These are phyloP conservation scores for Camellia japonica DNA, from an alignment of 148 eudicot species.

Conservation along the genomic window DNA sequence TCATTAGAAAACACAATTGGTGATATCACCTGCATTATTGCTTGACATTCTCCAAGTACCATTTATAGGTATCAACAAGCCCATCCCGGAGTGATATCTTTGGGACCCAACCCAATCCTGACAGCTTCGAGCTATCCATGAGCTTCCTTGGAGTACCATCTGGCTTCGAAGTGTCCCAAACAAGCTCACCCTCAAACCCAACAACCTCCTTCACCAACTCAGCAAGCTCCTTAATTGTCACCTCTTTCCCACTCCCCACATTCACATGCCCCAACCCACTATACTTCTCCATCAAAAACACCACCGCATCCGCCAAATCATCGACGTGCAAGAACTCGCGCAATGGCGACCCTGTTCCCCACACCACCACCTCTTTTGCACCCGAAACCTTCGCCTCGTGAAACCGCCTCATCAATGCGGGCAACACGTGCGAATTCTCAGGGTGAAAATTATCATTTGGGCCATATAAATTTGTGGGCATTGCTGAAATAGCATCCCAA, in stretches of 20 bases:
- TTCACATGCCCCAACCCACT: slow-evolving; percentile 84
- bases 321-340: slow-evolving; percentile 95
- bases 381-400: slow-evolving; percentile 76
- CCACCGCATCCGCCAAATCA: slow-evolving; percentile 79
- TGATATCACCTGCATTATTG: slow-evolving; percentile 33
- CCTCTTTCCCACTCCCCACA: slow-evolving; percentile 98
- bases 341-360: slow-evolving; percentile 91
- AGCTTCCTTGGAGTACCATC: slow-evolving; percentile 99
- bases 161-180: slow-evolving; percentile 83
- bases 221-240: slow-evolving; percentile 82
- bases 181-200: slow-evolving; percentile 74
- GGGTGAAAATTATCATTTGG: slow-evolving; percentile 97
- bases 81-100: slow-evolving; percentile 82
- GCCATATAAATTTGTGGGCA: slow-evolving; percentile 97
- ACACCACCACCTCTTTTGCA: slow-evolving; percentile 80
- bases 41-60: slow-evolving; percentile 81
- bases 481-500: slow-evolving; percentile 74
- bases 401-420: slow-evolving; percentile 80
- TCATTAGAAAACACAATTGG: not conserved
- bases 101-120: slow-evolving; percentile 77
- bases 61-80: slow-evolving; percentile 73
- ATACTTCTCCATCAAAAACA: slow-evolving; percentile 75
- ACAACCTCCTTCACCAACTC: slow-evolving; percentile 95
- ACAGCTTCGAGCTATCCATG: slow-evolving; percentile 80
- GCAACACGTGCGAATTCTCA: slow-evolving; percentile 91